A percentile compares a stretch with the other conserved stretches of the same genome.
Conservation (phyloP, 768 basidiomycete species). For the Pisolithus tinctorius region DNA sequence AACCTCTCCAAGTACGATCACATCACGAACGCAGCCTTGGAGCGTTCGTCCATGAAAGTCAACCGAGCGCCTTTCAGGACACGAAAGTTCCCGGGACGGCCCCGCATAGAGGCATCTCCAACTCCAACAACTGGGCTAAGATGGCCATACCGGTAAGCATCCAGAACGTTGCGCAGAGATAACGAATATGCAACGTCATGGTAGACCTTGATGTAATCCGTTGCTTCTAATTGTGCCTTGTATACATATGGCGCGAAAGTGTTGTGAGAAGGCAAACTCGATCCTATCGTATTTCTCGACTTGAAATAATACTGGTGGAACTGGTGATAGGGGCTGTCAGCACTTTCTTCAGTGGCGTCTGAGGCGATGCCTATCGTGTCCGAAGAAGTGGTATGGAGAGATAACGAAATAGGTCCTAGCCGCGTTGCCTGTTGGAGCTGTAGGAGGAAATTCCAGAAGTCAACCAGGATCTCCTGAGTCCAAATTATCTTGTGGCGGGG, state of each 20-base stretch:
- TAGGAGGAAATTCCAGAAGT: constrained; percentile 48
- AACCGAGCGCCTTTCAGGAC: constrained; percentile 43
- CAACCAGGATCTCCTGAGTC: constrained; percentile 35
- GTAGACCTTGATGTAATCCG: constrained; percentile 55
- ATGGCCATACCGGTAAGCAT: constrained; percentile 39
- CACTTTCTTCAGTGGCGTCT: constrained; percentile 17
- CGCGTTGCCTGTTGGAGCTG: constrained; percentile 29
- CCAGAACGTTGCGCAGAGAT: constrained; percentile 42
- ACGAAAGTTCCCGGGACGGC: constrained; percentile 33
- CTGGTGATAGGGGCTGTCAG: constrained; percentile 16
- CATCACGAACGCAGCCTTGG: constrained; percentile 37
- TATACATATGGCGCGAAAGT: constrained; percentile 10
- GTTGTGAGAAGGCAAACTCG: constrained; percentile 1
- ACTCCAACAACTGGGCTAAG: neutral
- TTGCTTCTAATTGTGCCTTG: constrained; percentile 20
- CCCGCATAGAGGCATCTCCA: constrained; percentile 1
- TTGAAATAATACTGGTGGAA: constrained; percentile 6
- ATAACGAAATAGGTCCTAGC: constrained; percentile 43
- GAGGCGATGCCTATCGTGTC: constrained; percentile 10
- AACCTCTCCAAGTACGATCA: constrained; percentile 13
- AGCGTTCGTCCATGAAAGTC: constrained; percentile 41
- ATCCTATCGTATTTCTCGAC: constrained; percentile 5
- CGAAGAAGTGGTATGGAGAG: constrained; percentile 35
- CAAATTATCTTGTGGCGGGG: constrained; percentile 32
- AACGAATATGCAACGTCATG: constrained; percentile 46